Conservation (phyloP, 1,139 yeast genomes). For the Yarrowia galli region DNA sequence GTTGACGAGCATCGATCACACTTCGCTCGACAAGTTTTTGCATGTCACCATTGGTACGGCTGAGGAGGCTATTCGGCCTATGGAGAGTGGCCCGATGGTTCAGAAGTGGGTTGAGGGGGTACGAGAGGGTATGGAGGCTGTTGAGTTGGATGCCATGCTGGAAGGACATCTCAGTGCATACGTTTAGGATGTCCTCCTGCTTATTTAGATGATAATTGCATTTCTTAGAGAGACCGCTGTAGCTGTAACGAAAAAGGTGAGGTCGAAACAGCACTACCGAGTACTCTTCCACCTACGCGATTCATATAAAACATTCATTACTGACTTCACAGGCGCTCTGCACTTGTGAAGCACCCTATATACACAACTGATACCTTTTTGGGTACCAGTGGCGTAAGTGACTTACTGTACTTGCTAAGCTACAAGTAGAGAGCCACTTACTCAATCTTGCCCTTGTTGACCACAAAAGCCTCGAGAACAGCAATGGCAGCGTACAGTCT, state of each 20-base stretch:
- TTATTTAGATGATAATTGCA: too few species aligned
- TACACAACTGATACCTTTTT: constrained; percentile 1
- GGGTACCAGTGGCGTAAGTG: background rate
- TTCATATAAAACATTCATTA: background rate
- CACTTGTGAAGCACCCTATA: constrained; percentile 2
- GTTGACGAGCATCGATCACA: background rate
- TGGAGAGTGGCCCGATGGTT: constrained; percentile 58
- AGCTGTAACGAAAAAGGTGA: too few species aligned
- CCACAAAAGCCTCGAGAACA: constrained; percentile 85
- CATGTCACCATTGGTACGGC: constrained; percentile 84
- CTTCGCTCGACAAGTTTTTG: constrained; percentile 45
- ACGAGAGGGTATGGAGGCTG: constrained; percentile 4
- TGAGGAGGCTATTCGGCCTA: constrained; percentile 58
- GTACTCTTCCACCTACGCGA: too few species aligned
- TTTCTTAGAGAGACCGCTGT: too few species aligned
- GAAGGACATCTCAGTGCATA: constrained; percentile 15
- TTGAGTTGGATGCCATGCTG: constrained; percentile 11
- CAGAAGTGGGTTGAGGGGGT: constrained; percentile 14
- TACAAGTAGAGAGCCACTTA: background rate
- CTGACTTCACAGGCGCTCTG: background rate
- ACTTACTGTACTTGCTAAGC: background rate
- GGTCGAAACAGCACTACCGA: too few species aligned
- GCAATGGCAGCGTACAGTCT: constrained; percentile 96
- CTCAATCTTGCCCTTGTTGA: constrained; percentile 71
- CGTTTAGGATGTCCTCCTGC: background rate